Evolutionary conservation across 1,284 basidiomycete species (phyloP).

Genomic region (Prillingera fragicola): DNA sequence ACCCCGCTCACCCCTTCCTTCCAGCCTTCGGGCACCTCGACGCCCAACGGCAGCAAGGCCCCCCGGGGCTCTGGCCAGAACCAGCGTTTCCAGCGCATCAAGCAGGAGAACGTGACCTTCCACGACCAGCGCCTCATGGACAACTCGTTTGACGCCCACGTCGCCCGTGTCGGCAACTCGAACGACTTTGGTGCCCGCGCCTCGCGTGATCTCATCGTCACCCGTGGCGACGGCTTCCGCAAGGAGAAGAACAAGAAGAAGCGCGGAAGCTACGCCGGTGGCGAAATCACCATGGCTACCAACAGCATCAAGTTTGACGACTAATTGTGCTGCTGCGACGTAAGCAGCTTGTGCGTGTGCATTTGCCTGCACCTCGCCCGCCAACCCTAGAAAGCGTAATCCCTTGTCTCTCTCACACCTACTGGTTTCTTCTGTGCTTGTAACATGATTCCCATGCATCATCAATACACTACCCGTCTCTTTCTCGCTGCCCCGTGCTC

Average conservation of each 20-base stretch:
- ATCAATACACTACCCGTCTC: too few relatives aligned
- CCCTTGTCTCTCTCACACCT: too few relatives aligned
- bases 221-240: conserved; percentile 86
- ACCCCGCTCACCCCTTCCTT: conserved; percentile 2
- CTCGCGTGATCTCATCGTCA: conserved; percentile 80
- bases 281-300: conserved; percentile 80
- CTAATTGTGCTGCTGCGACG: too few relatives aligned
- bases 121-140: conserved; percentile 61
- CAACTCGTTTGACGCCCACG: conserved; percentile 79
- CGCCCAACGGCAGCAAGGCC: conserved; percentile 7
- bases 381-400: too few relatives aligned
- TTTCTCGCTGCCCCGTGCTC: too few relatives aligned
- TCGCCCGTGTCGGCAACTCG: conserved; percentile 47
- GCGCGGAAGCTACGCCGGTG: conserved; percentile 82
- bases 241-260: conserved; percentile 99
- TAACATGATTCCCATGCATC: too few relatives aligned
- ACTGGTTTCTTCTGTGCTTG: too few relatives aligned
- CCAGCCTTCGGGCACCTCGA: conserved; percentile 10
- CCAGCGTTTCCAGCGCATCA: conserved; percentile 74
- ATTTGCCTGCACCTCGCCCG: too few relatives aligned
- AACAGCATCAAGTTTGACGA: conserved; percentile 77
- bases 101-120: conserved; percentile 59
- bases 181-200: conserved; percentile 88
- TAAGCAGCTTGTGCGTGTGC: too few relatives aligned
- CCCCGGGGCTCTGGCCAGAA: conserved; percentile 26